Percentiles rank a stretch among this genome's conserved stretches.
Conservation (phyloP, 1,139 yeast species). For the Hyphopichia burtonii region DNA sequence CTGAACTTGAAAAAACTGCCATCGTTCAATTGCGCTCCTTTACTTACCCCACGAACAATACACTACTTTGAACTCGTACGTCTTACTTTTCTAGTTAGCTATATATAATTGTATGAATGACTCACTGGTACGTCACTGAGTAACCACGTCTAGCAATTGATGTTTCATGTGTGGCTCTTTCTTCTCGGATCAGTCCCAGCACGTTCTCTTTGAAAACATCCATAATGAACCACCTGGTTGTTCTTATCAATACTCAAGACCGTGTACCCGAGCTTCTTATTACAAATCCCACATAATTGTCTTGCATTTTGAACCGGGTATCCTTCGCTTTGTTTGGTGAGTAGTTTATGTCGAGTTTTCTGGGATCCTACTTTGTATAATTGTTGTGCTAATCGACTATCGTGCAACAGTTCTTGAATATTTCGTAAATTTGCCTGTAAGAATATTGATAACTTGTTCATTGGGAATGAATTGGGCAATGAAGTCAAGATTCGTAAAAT, state of each 20-base stretch:
- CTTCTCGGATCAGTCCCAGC: background rate
- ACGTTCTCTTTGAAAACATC: slow-evolving; percentile 37
- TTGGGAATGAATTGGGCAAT: slow-evolving; percentile 51
- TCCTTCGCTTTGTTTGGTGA: slow-evolving; percentile 36
- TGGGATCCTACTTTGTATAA: slow-evolving; percentile 37
- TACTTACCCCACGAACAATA: too few species aligned
- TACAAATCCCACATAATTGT: slow-evolving; percentile 58
- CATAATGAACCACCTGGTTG: slow-evolving; percentile 66
- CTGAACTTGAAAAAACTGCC: too few species aligned
- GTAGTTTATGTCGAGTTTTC: slow-evolving; percentile 34
- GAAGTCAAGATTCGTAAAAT: slow-evolving; percentile 47
- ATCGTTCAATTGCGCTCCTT: too few species aligned
- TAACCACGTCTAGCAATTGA: background rate
- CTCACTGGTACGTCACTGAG: too few species aligned
- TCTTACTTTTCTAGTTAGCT: too few species aligned
- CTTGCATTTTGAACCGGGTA: slow-evolving; percentile 36
- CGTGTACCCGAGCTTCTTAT: slow-evolving; percentile 59
- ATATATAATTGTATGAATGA: too few species aligned
- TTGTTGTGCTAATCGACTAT: slow-evolving; percentile 29
- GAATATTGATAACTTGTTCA: slow-evolving; percentile 44
- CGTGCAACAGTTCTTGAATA: slow-evolving; percentile 22
- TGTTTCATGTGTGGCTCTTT: background rate
- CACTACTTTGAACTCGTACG: too few species aligned
- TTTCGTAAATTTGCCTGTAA: slow-evolving; percentile 48
- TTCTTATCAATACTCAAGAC: slow-evolving; percentile 55